Evolutionary conservation across 139 green algal species (phyloP).

Genomic region (Volvox africanus): DNA sequence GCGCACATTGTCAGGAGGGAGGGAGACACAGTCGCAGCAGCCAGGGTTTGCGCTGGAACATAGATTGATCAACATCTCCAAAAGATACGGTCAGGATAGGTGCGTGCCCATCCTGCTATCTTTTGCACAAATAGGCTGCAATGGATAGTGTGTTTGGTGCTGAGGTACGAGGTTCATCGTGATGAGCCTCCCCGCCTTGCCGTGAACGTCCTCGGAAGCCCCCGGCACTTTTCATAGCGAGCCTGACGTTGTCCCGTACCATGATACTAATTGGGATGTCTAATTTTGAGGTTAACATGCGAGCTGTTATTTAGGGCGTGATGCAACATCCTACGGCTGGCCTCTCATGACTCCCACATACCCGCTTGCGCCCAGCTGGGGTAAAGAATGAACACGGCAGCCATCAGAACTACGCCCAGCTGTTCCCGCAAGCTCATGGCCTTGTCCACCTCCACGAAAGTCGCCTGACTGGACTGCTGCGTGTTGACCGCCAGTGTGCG

Average conservation of each 20-base stretch:
- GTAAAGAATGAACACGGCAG: conserved; percentile 19
- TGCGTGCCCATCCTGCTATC: not conserved
- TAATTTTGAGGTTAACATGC: too few relatives aligned
- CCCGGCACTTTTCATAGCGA: too few relatives aligned
- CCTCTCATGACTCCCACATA: not conserved
- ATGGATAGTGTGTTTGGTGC: not conserved
- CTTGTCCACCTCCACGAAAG: not conserved
- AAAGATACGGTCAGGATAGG: not conserved
- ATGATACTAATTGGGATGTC: too few relatives aligned
- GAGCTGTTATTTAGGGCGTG: too few relatives aligned
- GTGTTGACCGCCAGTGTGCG: not conserved
- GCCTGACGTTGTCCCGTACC: too few relatives aligned
- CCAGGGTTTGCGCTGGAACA: not conserved
- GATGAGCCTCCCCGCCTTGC: too few relatives aligned
- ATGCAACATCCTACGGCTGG: too few relatives aligned
- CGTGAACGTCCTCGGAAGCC: too few relatives aligned
- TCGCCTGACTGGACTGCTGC: conserved; percentile 6
- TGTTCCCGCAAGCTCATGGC: not conserved
- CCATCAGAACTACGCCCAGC: conserved; percentile 18
- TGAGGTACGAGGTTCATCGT: not conserved
- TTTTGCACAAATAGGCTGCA: not conserved
- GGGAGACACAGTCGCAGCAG: not conserved
- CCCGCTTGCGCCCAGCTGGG: not conserved
- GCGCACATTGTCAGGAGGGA: not conserved
- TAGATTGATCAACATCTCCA: not conserved